phyloP scores from a whole-genome alignment of 371 early-diverging fungal genomes.

The Batrachochytrium dendrobatidis region DNA sequence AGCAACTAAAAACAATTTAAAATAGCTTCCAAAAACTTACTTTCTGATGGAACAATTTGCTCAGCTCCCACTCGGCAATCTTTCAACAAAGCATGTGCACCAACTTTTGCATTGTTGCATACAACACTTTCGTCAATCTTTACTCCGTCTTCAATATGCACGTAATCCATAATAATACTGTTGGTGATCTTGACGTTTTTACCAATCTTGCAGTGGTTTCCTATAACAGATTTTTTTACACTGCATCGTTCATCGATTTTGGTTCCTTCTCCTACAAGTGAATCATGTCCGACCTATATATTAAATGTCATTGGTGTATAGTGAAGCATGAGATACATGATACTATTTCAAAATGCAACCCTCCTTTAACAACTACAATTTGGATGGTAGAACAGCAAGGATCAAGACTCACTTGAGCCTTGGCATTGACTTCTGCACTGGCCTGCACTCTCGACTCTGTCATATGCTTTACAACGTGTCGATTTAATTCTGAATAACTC shows the following conservation, averaged over 20 bases:
- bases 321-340: too few relatives aligned
- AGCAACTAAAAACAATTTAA: background rate
- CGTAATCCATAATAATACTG: constrained; percentile 90
- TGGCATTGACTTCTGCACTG: constrained; percentile 1
- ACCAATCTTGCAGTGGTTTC: constrained; percentile 86
- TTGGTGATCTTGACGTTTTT: constrained; percentile 90
- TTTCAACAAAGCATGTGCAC: constrained; percentile 68
- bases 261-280: constrained; percentile 79
- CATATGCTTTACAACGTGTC: constrained; percentile 52
- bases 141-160: constrained; percentile 82
- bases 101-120: constrained; percentile 70
- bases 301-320: background rate
- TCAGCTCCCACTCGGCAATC: constrained; percentile 87
- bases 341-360: too few relatives aligned
- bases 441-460: constrained; percentile 50
- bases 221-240: constrained; percentile 87
- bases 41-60: constrained; percentile 63
- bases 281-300: constrained; percentile 72
- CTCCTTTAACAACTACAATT: too few relatives aligned
- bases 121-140: constrained; percentile 85
- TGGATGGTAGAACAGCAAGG: too few relatives aligned
- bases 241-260: constrained; percentile 84
- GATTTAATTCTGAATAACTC: constrained; percentile 77
- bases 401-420: background rate
- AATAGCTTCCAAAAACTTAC: constrained; percentile 14